Percentiles rank a stretch among this genome's conserved stretches.
Conservation (phyloP, 352 stramenopile species). For the Aphanomyces cochlioides region DNA sequence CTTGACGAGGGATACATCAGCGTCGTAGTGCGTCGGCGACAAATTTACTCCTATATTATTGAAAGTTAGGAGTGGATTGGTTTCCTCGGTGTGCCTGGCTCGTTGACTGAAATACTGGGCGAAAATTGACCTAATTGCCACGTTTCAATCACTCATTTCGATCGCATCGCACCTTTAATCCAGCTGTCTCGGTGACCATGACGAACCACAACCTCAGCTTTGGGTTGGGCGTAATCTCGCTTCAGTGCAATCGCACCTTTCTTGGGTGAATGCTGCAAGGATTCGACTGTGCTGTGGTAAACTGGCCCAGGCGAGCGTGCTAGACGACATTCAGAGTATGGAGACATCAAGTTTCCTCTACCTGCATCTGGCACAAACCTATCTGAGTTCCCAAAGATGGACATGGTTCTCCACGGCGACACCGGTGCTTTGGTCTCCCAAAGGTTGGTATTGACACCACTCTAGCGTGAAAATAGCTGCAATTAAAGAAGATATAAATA, state of each 20-base stretch:
- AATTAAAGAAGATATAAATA: no score
- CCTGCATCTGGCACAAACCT: conserved; percentile 67
- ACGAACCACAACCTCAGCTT: conserved; percentile 57
- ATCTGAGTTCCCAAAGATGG: conserved; percentile 76
- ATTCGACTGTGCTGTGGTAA: conserved; percentile 52
- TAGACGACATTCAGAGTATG: conserved; percentile 15
- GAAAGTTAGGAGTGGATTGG: background rate
- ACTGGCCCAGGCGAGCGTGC: conserved; percentile 70
- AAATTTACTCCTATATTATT: conserved; percentile 46
- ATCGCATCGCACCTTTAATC: conserved; percentile 48
- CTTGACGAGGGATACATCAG: conserved; percentile 61
- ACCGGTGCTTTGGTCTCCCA: background rate
- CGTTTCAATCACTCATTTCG: no score
- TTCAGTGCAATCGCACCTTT: conserved; percentile 73
- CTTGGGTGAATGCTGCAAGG: conserved; percentile 35
- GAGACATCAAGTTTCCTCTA: conserved; percentile 21
- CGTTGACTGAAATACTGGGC: conserved; percentile 21
- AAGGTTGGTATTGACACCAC: conserved; percentile 18
- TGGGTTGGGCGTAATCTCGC: conserved; percentile 45
- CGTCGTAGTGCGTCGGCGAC: conserved; percentile 66
- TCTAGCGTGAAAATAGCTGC: conserved; percentile 13
- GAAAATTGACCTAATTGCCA: conserved; percentile 27
- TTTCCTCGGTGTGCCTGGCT: conserved; percentile 31
- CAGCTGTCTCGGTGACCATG: conserved; percentile 80
- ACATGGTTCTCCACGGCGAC: conserved; percentile 12